These are phyloP conservation scores for Botrytis fabae DNA, from an alignment of 2,329 filamentous ascomycete species.

Conservation along the genomic window DNA sequence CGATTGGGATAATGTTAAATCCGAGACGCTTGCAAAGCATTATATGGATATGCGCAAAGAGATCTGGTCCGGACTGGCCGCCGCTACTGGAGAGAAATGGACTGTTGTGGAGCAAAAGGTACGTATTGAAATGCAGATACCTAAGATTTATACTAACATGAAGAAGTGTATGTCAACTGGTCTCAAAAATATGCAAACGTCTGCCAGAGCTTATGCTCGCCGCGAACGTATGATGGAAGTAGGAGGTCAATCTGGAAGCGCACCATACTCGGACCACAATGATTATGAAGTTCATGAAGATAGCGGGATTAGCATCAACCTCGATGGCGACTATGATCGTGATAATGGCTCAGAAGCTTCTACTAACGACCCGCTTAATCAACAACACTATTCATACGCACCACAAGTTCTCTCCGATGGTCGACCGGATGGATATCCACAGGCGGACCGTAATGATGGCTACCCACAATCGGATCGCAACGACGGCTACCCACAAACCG, in stretches of 20 bases:
- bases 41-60: slow-evolving; percentile 79
- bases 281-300: slow-evolving; percentile 48
- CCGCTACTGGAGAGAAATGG: slow-evolving; percentile 81
- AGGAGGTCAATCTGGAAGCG: slow-evolving; percentile 13
- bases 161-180: slow-evolving; percentile 78
- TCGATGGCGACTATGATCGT: slow-evolving; percentile 45
- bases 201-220: slow-evolving; percentile 63
- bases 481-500: slow-evolving; percentile 7
- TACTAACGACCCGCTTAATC: slow-evolving; percentile 15
- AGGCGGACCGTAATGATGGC: slow-evolving; percentile 17
- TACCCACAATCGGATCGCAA: slow-evolving; percentile 15
- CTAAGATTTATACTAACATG: slow-evolving; percentile 23
- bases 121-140: slow-evolving; percentile 29
- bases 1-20: slow-evolving; percentile 75
- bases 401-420: slow-evolving; percentile 19
- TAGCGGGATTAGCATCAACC: slow-evolving; percentile 66
- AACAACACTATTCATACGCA: slow-evolving; percentile 23
- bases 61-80: slow-evolving; percentile 76
- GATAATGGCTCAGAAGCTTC: slow-evolving; percentile 27
- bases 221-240: slow-evolving; percentile 55
- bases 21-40: slow-evolving; percentile 72
- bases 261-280: slow-evolving; percentile 10
- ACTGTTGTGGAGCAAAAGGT: slow-evolving; percentile 66
- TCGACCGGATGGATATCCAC: slow-evolving; percentile 21
- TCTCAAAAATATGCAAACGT: slow-evolving; percentile 75